A percentile compares a stretch with the other conserved stretches of the same genome.
Evolutionary conservation across 129 eudicot genomes (phyloP).

Genomic region (Centrapalus pauciflorus): DNA sequence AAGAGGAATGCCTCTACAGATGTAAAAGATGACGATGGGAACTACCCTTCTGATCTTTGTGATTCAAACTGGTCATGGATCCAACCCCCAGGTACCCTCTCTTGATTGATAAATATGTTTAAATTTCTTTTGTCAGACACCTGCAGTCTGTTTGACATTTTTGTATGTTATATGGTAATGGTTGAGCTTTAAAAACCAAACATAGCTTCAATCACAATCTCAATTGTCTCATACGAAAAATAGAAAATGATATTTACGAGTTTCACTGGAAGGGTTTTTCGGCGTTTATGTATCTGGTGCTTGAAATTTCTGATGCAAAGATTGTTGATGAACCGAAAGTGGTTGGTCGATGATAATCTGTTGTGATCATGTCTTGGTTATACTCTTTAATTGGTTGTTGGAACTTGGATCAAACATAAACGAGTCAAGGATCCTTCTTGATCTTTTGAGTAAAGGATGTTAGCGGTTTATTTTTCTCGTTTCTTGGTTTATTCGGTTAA

Average conservation of each 20-base stretch:
- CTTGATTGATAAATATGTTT: conserved; percentile 1
- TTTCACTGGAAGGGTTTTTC: not conserved
- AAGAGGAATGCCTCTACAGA: conserved; percentile 44
- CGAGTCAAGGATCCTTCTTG: too few relatives aligned
- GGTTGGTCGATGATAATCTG: too few relatives aligned
- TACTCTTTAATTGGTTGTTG: too few relatives aligned
- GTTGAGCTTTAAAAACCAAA: not conserved
- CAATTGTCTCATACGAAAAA: too few relatives aligned
- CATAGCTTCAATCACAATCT: too few relatives aligned
- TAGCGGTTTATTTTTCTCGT: too few relatives aligned
- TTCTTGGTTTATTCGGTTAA: too few relatives aligned
- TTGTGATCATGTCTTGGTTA: too few relatives aligned
- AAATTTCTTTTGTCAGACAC: not conserved
- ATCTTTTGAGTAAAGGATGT: too few relatives aligned
- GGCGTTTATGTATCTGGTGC: not conserved
- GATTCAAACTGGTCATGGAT: conserved; percentile 62
- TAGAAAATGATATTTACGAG: too few relatives aligned
- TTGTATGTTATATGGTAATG: not conserved
- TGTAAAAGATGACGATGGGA: conserved; percentile 55
- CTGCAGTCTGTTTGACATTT: not conserved
- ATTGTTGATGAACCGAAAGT: too few relatives aligned
- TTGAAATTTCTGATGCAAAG: not conserved
- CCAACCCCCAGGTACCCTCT: conserved; percentile 24
- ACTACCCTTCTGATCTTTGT: conserved; percentile 50
- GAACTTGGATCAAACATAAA: too few relatives aligned